Base-by-base conservation (phyloP, 2,329 filamentous ascomycete species). In the Atkinsonella texensis region DNA sequence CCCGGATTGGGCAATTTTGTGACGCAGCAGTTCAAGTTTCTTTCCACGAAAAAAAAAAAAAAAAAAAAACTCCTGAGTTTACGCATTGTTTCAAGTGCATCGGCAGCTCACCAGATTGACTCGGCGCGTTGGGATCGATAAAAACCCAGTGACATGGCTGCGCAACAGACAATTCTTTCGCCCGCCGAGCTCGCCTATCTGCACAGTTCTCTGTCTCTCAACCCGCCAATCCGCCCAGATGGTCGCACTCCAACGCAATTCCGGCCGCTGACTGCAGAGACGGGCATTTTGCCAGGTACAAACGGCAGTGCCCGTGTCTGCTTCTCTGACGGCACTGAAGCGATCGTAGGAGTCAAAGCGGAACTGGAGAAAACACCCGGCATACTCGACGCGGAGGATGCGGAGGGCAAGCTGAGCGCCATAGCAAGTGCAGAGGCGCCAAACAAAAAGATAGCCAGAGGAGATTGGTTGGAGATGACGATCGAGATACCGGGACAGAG, bases 151-250 rank as follows among this genome's bases (percentile, higher is more conserved):
- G 47, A 57, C 57, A 85, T 88, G 80, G 75, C 84, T 41, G 78
- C 81, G 59, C 80, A 82, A 62, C 80, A 81, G 70, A 80, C 82
- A 62, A 83, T 89, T 60, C 84, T 97, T 68, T 96, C 90, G 50
- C 91, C 93, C 46, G 89, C 93, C 63, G 93, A 98, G 73, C 87
- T 98, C 62, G 89, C 90, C 60, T 98, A 96, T 73, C 82, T 97
- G 49, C 89, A 95, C 75, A 82, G 80, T 57, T 90, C 91, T 6
- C 88, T 98, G 63, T 79, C 83, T 8, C 84, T 90, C 54, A 72
- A 71, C 43, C 89, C 89, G 11, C 89, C 93, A 18, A 85, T 97
- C 65, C 89, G 93, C 23, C 87, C 91, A 20, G 93, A 98, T 68
- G 87, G 85, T 56, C 87, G 90, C 62, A 71, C 80, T 17, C 74